Conservation (phyloP, 768 basidiomycete genomes). For the Podaxis sp. region DNA sequence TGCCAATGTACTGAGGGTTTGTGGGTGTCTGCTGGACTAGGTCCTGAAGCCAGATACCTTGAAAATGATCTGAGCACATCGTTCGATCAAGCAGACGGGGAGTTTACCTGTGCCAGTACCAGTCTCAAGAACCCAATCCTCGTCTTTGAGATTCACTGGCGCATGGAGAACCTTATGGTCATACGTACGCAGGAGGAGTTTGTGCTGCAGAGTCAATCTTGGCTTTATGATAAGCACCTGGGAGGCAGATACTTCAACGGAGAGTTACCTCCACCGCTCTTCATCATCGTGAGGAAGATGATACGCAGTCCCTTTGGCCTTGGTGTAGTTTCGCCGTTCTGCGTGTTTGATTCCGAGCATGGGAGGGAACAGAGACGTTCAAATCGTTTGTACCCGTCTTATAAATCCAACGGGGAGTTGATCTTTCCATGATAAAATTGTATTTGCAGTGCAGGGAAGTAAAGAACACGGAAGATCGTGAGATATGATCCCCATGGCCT, state of each 20-base stretch:
- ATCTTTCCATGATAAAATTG: background rate
- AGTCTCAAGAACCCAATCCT: constrained; percentile 8
- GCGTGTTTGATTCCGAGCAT: constrained; percentile 1
- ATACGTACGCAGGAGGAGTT: constrained; percentile 5
- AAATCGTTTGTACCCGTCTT: background rate
- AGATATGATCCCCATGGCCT: no score
- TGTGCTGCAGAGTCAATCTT: constrained; percentile 3
- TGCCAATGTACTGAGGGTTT: constrained; percentile 4
- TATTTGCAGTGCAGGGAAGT: background rate
- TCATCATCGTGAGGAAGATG: constrained; percentile 11
- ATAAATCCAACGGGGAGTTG: background rate
- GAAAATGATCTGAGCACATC: background rate
- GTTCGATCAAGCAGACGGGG: background rate
- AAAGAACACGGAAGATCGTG: no score
- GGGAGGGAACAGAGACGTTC: background rate
- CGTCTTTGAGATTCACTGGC: constrained; percentile 2
- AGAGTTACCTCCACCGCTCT: constrained; percentile 10
- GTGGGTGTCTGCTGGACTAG: background rate
- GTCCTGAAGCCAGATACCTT: constrained; percentile 10
- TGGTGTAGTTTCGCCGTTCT: background rate
- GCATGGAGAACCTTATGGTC: constrained; percentile 6
- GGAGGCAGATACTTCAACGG: background rate
- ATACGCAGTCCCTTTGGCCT: background rate
- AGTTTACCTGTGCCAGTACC: constrained; percentile 4
- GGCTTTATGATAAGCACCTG: background rate